These are phyloP conservation scores for Cyberlindnera maclurae DNA, from an alignment of 805 yeast genomes.

Conservation along the genomic window DNA sequence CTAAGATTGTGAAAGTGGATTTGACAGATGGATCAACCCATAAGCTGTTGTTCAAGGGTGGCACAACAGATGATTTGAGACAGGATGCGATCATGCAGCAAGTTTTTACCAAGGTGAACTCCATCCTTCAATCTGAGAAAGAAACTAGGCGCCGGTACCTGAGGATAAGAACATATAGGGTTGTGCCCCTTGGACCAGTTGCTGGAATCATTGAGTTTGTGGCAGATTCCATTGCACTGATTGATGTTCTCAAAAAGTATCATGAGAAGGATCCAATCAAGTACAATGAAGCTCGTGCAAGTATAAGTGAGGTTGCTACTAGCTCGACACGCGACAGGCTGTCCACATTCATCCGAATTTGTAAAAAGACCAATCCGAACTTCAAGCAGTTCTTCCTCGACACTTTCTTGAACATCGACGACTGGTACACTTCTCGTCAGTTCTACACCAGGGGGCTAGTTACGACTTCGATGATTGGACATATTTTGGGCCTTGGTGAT, in stretches of 20 bases:
- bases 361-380: slow-evolving; percentile 51
- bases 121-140: slow-evolving; percentile 47
- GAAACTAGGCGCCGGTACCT: slow-evolving; percentile 52
- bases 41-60: slow-evolving; percentile 68
- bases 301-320: slow-evolving; percentile 54
- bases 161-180: slow-evolving; percentile 75
- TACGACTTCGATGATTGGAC: slow-evolving; percentile 78
- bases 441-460: slow-evolving; percentile 75
- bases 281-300: slow-evolving; percentile 50
- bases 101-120: slow-evolving; percentile 82
- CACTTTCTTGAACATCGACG: slow-evolving; percentile 55
- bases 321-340: slow-evolving; percentile 37
- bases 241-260: slow-evolving; percentile 57
- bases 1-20: slow-evolving; percentile 60
- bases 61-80: slow-evolving; percentile 75
- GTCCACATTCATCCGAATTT: slow-evolving; percentile 40
- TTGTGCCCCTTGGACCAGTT: slow-evolving; percentile 80
- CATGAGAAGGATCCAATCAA: slow-evolving; percentile 49
- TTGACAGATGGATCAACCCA: slow-evolving; percentile 53
- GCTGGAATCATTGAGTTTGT: slow-evolving; percentile 92
- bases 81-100: slow-evolving; percentile 98
- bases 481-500: slow-evolving; percentile 89
- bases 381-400: slow-evolving; percentile 65
- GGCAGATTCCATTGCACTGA: slow-evolving; percentile 60
- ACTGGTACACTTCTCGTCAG: slow-evolving; percentile 65